Evolutionary conservation across 495 filamentous ascomycete species (phyloP).

Genomic region (Oleoguttula mirabilis): DNA sequence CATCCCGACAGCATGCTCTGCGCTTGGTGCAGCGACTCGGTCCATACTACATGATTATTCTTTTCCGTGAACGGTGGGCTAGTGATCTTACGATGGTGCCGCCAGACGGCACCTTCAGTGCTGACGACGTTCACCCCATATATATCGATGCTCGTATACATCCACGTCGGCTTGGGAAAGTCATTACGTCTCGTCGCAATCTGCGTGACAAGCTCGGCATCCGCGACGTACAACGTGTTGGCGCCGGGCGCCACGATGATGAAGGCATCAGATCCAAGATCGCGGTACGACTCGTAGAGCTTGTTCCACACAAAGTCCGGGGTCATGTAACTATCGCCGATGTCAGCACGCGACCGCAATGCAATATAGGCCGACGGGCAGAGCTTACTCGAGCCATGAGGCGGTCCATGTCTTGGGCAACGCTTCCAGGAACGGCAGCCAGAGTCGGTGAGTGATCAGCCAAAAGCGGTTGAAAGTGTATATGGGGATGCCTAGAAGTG

Average conservation of each 20-base stretch:
- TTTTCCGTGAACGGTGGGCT: conserved; percentile 59
- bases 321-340: conserved; percentile 20
- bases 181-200: conserved; percentile 48
- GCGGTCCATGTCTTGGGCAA: conserved; percentile 38
- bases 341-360: background rate
- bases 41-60: conserved; percentile 55
- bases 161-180: conserved; percentile 53
- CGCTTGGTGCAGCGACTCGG: conserved; percentile 46
- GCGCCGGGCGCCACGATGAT: conserved; percentile 40
- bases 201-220: conserved; percentile 47
- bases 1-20: conserved; percentile 43
- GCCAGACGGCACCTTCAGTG: conserved; percentile 51
- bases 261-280: conserved; percentile 40
- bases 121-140: conserved; percentile 55
- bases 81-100: conserved; percentile 55
- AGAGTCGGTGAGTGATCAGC: conserved; percentile 37
- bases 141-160: conserved; percentile 45
- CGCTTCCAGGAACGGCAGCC: conserved; percentile 37
- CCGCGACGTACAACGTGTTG: conserved; percentile 39
- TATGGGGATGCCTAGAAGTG: conserved; percentile 15
- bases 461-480: conserved; percentile 34
- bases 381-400: conserved; percentile 35
- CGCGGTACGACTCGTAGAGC: conserved; percentile 32
- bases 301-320: conserved; percentile 33
- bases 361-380: background rate